phyloP scores from a whole-genome alignment of 2,329 filamentous ascomycete genomes.

The Epicoccum sorghinum region DNA sequence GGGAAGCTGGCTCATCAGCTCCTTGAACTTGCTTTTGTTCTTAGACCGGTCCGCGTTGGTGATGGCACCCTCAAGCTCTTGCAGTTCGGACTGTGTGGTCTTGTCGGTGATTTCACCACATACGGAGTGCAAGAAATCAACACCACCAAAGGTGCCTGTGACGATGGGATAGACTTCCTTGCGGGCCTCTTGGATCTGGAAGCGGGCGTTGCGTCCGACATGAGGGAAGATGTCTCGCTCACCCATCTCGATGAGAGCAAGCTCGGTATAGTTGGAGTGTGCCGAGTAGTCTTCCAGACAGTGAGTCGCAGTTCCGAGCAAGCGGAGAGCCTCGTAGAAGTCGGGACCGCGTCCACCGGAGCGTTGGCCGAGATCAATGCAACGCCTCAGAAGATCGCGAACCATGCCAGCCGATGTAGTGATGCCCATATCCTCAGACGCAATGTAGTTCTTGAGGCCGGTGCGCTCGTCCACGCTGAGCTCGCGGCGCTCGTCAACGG shows the following conservation, averaged over 20 bases:
- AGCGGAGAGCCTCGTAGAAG: conserved; percentile 82
- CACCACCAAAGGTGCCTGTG: conserved; percentile 92
- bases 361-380: conserved; percentile 78
- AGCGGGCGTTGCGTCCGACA: conserved; percentile 74
- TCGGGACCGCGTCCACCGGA: conserved; percentile 78
- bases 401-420: conserved; percentile 83
- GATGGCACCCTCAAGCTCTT: conserved; percentile 85
- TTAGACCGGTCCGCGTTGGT: conserved; percentile 65
- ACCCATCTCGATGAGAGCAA: conserved; percentile 85
- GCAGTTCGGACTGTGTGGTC: conserved; percentile 86
- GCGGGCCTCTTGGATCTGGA: conserved; percentile 71
- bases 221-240: conserved; percentile 85
- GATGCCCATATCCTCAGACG: conserved; percentile 78
- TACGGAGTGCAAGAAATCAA: conserved; percentile 91
- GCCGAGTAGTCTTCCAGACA: conserved; percentile 90
- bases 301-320: conserved; percentile 87
- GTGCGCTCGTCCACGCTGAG: conserved; percentile 72
- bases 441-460: conserved; percentile 90
- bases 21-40: conserved; percentile 76
- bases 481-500: conserved; percentile 78
- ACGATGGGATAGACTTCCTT: conserved; percentile 77
- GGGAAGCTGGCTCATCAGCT: conserved; percentile 82
- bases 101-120: conserved; percentile 83
- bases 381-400: conserved; percentile 72
- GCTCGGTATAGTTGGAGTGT: conserved; percentile 91